Evolutionary conservation across 1,139 yeast species (phyloP).

Genomic region (Komagataea norvegica): DNA sequence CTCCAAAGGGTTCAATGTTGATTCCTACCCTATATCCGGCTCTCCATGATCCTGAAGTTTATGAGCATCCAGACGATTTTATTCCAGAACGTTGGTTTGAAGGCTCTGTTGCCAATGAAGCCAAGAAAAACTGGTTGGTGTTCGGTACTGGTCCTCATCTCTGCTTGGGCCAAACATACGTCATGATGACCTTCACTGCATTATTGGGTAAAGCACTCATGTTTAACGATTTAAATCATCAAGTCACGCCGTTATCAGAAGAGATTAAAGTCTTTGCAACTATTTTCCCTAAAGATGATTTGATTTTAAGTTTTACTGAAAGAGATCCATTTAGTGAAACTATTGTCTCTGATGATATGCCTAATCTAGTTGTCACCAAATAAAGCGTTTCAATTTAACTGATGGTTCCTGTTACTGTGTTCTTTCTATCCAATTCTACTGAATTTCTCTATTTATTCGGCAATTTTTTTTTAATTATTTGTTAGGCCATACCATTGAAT

Average conservation of each 20-base stretch:
- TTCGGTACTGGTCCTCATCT: conserved; percentile 97
- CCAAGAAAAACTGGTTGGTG: conserved; percentile 88
- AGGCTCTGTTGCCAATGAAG: conserved; percentile 54
- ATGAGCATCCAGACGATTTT: conserved; percentile 88
- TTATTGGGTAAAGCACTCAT: conserved; percentile 85
- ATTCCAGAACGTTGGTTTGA: conserved; percentile 94
- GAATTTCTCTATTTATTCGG: conserved; percentile 1
- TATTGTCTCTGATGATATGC: conserved; percentile 10
- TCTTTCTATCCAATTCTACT: neutral
- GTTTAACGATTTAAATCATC: conserved; percentile 75
- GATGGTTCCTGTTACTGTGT: too few relatives aligned
- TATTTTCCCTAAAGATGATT: conserved; percentile 94
- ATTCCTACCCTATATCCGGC: conserved; percentile 95
- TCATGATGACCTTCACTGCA: conserved; percentile 81
- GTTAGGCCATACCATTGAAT: too few relatives aligned
- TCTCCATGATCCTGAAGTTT: conserved; percentile 93
- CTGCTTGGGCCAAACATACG: conserved; percentile 92
- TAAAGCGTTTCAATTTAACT: conserved; percentile 1
- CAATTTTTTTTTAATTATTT: too few relatives aligned
- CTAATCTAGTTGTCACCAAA: conserved; percentile 6
- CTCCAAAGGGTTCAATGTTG: conserved; percentile 96
- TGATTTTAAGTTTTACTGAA: conserved; percentile 66
- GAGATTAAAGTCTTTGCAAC: conserved; percentile 95
- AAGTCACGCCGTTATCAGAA: conserved; percentile 78
- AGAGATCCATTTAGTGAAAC: conserved; percentile 43